These are phyloP conservation scores for Elsinoe necatrix DNA, from an alignment of 2,329 filamentous ascomycete genomes.

Conservation along the genomic window DNA sequence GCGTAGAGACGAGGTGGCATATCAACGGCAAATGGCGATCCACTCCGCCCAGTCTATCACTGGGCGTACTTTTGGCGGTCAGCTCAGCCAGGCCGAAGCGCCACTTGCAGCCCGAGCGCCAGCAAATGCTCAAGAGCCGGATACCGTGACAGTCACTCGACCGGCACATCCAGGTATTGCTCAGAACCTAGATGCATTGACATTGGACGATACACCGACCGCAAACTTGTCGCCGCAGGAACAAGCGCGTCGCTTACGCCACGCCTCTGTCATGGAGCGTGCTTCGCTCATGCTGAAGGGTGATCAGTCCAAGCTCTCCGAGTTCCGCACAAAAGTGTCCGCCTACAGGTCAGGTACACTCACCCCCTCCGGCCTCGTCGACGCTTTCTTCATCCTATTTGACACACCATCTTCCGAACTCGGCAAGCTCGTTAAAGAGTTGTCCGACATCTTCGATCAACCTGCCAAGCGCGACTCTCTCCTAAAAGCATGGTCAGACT, in stretches of 20 bases:
- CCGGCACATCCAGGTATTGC: constrained; percentile 21
- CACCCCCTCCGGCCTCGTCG: constrained; percentile 67
- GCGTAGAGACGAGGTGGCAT: constrained; percentile 79
- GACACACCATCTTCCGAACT: constrained; percentile 70
- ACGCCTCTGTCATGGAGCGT: constrained; percentile 77
- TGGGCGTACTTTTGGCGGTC: constrained; percentile 74
- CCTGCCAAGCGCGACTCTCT: constrained; percentile 62
- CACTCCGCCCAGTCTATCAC: constrained; percentile 77
- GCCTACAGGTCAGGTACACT: constrained; percentile 63
- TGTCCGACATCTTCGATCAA: constrained; percentile 88
- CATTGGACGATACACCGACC: constrained; percentile 22
- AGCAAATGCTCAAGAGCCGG: constrained; percentile 29
- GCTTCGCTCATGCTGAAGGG: constrained; percentile 73
- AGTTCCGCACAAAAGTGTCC: constrained; percentile 74
- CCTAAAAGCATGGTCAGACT: constrained; percentile 83
- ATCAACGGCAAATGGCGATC: constrained; percentile 84
- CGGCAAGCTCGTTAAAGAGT: constrained; percentile 81
- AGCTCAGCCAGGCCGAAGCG: constrained; percentile 48
- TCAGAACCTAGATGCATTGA: constrained; percentile 22
- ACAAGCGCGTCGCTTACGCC: constrained; percentile 68
- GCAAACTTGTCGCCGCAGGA: constrained; percentile 60
- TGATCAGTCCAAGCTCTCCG: constrained; percentile 61
- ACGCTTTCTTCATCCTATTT: constrained; percentile 80
- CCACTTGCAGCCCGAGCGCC: constrained; percentile 41
- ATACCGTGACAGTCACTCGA: constrained; percentile 34